These are phyloP conservation scores for Clarireedia homoeocarpa DNA, from an alignment of 2,329 filamentous ascomycete species.

Conservation along the genomic window DNA sequence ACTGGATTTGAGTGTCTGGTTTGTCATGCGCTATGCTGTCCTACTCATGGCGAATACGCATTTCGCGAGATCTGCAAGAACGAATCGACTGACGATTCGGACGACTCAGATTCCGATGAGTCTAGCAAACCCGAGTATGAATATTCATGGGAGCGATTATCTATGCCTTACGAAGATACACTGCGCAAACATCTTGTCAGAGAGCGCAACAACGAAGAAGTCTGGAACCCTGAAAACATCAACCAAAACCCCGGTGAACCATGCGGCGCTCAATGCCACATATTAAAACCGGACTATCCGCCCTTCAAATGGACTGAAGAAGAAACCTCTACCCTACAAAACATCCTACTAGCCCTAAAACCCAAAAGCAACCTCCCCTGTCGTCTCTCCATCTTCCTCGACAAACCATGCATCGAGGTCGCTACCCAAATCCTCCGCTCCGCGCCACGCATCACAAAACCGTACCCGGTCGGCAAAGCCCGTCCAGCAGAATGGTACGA, in stretches of 20 bases:
- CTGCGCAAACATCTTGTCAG: conserved; percentile 14
- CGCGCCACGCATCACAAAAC: neutral
- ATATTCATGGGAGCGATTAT: conserved; percentile 12
- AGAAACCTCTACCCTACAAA: neutral
- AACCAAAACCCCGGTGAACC: neutral
- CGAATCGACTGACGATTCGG: conserved; percentile 10
- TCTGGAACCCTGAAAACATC: conserved; percentile 1
- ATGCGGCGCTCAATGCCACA: neutral
- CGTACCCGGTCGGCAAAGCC: neutral
- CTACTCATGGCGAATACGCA: conserved; percentile 25
- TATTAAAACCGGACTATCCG: neutral
- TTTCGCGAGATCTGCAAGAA: conserved; percentile 6
- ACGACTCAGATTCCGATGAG: neutral
- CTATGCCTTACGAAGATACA: conserved; percentile 16
- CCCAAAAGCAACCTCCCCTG: conserved; percentile 17
- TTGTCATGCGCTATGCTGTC: conserved; percentile 22
- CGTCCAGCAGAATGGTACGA: conserved; percentile 26
- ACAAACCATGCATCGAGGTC: conserved; percentile 24
- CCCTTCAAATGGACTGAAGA: neutral
- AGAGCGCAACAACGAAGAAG: neutral
- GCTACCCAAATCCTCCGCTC: conserved; percentile 14
- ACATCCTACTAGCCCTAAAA: conserved; percentile 15
- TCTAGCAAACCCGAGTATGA: conserved; percentile 12
- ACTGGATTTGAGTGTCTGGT: conserved; percentile 22
- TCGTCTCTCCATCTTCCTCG: conserved; percentile 18